Conservation (phyloP, 192 early-diverging fungal genomes). For the Backusella psychrophila region DNA sequence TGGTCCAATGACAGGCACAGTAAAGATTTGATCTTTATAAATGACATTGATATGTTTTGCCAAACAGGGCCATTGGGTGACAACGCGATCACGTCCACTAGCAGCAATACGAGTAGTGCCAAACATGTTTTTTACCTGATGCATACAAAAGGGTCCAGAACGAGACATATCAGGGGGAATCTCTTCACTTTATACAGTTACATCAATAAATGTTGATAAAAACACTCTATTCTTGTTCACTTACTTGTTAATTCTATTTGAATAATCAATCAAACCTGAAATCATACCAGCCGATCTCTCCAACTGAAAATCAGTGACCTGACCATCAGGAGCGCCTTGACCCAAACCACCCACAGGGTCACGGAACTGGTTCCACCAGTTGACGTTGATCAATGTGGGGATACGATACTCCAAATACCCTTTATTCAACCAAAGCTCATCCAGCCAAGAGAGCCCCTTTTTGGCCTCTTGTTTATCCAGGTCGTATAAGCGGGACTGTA, state of each 20-base stretch:
- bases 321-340: constrained; percentile 41
- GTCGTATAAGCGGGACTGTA: constrained; percentile 72
- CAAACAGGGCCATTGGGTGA: constrained; percentile 66
- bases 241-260: constrained; percentile 67
- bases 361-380: constrained; percentile 79
- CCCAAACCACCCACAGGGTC: constrained; percentile 53
- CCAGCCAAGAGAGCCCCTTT: constrained; percentile 72
- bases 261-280: constrained; percentile 67
- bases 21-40: constrained; percentile 81
- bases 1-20: constrained; percentile 69
- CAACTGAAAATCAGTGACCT: constrained; percentile 75
- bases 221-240: constrained; percentile 27
- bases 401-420: constrained; percentile 88
- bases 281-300: constrained; percentile 72
- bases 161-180: constrained; percentile 70
- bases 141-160: constrained; percentile 87
- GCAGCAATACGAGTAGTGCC: constrained; percentile 78
- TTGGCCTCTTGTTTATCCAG: constrained; percentile 67
- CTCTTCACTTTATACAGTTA: constrained; percentile 26
- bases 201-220: background rate
- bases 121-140: constrained; percentile 89
- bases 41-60: constrained; percentile 85
- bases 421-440: constrained; percentile 79
- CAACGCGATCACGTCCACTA: constrained; percentile 63
- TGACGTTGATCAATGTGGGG: constrained; percentile 82